These are phyloP conservation scores for Adansonia rubrostipa DNA, from an alignment of 441 rosid genomes.

Conservation along the genomic window DNA sequence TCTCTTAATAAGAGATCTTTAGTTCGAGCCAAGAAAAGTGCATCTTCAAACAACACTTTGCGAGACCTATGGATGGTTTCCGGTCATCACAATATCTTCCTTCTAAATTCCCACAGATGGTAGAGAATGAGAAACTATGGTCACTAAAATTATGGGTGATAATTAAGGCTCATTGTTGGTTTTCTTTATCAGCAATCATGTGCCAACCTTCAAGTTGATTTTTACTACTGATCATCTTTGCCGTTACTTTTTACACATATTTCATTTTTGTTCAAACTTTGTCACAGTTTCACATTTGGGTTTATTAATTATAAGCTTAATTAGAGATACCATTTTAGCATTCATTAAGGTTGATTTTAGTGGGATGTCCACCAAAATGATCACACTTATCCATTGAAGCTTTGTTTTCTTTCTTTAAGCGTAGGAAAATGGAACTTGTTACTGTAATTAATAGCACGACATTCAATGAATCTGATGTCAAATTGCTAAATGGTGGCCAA, in stretches of 20 bases:
- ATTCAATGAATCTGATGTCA: slow-evolving; percentile 24
- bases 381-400: slow-evolving; percentile 7
- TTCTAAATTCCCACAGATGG: neutral
- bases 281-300: neutral
- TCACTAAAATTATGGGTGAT: neutral
- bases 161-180: neutral
- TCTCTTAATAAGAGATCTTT: no score
- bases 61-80: no score
- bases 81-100: neutral
- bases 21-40: no score
- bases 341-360: neutral
- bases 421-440: neutral
- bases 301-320: no score
- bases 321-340: no score
- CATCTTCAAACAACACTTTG: no score
- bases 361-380: slow-evolving; percentile 7
- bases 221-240: no score
- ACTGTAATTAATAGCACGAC: neutral
- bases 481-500: slow-evolving; percentile 22
- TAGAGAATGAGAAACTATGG: neutral
- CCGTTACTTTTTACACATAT: no score
- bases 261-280: no score
- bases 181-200: neutral
- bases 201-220: neutral
- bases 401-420: neutral